Evolutionary conservation across 345 rosid species (phyloP).

Genomic region (Camelina sativa): DNA sequence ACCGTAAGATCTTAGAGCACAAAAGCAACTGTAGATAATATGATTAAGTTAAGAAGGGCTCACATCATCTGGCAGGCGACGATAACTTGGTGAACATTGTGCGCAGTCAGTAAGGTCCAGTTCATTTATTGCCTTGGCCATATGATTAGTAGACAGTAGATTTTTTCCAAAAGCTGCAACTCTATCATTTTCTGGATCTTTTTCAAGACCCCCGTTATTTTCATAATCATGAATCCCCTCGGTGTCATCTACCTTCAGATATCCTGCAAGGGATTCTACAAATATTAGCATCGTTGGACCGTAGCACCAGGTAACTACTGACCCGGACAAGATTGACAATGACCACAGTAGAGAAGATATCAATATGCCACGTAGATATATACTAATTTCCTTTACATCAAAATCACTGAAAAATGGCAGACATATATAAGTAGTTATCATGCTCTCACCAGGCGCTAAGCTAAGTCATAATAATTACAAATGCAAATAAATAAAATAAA

Average conservation of each 20-base stretch:
- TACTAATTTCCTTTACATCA: neutral
- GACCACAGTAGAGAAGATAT: constrained; percentile 4
- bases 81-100: constrained; percentile 94
- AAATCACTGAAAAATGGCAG: constrained; percentile 4
- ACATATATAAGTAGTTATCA: neutral
- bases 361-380: neutral
- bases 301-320: constrained; percentile 7
- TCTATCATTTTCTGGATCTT: constrained; percentile 68
- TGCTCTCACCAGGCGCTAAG: constrained; percentile 2
- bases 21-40: neutral
- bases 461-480: neutral
- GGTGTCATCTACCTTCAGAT: constrained; percentile 67
- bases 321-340: constrained; percentile 20
- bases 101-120: constrained; percentile 91
- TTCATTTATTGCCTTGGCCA: constrained; percentile 86
- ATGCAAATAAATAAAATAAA: neutral
- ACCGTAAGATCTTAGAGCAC: constrained; percentile 9
- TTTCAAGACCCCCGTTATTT: constrained; percentile 64
- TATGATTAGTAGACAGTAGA: constrained; percentile 60
- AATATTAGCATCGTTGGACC: constrained; percentile 37
- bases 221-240: constrained; percentile 66
- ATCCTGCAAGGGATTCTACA: constrained; percentile 60
- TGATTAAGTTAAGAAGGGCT: constrained; percentile 37
- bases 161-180: constrained; percentile 44
- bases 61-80: constrained; percentile 88